Conservation (phyloP, 805 yeast species). For the Saccharomycopsis selenospora region DNA sequence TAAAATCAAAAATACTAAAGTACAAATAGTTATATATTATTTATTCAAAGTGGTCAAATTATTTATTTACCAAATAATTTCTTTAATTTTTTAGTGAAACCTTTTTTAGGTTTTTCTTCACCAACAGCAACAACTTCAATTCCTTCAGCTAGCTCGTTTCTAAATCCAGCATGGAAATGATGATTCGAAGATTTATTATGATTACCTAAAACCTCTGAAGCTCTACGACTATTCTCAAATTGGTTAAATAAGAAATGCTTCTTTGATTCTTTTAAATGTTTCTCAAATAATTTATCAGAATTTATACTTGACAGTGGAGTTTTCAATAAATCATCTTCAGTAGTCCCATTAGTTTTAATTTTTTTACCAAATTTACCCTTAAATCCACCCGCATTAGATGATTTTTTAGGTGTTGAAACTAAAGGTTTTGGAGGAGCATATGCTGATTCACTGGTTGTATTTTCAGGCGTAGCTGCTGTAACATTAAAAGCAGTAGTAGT, state of each 20-base stretch:
- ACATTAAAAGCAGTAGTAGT: neutral
- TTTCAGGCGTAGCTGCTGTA: neutral
- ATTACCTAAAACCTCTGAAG: neutral
- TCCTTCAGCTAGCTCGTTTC: too few relatives aligned
- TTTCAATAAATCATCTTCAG: conserved; percentile 16
- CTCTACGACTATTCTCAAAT: conserved; percentile 2
- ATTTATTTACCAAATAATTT: conserved; percentile 10
- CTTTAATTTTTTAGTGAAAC: conserved; percentile 1
- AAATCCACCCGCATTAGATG: neutral
- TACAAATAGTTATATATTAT: too few relatives aligned
- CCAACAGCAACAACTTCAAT: neutral
- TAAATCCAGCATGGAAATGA: neutral
- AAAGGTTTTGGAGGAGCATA: neutral
- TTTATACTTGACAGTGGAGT: conserved; percentile 19
- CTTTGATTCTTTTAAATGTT: conserved; percentile 20
- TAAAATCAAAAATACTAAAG: too few relatives aligned
- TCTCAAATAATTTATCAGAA: conserved; percentile 19
- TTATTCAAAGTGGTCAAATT: too few relatives aligned
- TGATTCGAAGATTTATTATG: neutral
- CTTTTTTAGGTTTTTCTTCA: conserved; percentile 2
- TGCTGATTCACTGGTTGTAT: neutral
- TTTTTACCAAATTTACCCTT: neutral
- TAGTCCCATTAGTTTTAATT: neutral
- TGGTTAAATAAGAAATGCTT: conserved; percentile 13
- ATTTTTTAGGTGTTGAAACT: neutral